Base-by-base conservation (phyloP, 2,329 filamentous ascomycete genomes). In the Fusarium floridanum region DNA sequence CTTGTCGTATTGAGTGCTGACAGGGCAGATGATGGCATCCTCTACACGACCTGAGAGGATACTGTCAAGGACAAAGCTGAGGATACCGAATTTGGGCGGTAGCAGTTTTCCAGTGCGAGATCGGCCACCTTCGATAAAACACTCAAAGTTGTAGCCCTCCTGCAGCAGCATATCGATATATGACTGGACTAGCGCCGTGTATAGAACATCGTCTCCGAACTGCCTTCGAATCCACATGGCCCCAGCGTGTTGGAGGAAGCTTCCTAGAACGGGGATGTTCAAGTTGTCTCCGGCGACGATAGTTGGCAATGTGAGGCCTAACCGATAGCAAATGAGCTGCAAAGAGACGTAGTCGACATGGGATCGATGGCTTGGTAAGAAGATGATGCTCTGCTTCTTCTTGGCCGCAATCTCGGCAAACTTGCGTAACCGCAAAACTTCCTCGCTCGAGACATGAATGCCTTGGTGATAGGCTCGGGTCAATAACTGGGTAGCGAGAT, bases 1-100 rank as follows among this genome's bases (percentile, higher is more conserved):
- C 81, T 98, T 99, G 86, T 99, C 97, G 81, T 99, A 99, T 81
- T 99, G 97, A 1, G 95, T 98, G 82, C 94, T 97, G 55, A 99
- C 97, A 0, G 97, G 97, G 77, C 96, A 98, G 62, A 99, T 95
- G 48, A 98, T 94, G 36, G 95, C 92, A 82, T 99, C 97, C 56
- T 97, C 88, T 0, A 98, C 95, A 8, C 95, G 90, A 1, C 95
- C 95, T 0, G 94, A 97, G 7, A 98, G 85, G 16, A 99, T 88
- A 76, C 95, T 97, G 77, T 99, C 97, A 20, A 99, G 85, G 43
- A 98, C 90, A 78, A 98, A 99, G 79, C 91, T 94, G 32, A 99
- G 85, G 68, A 99, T 98, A 11, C 97, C 97, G 75, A 98, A 98
- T 80, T 98, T 98, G 1, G 97, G 97, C 3, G 95, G 93, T 14